A percentile compares a stretch with the other conserved stretches of the same genome.
phyloP scores from a whole-genome alignment of 148 eudicot species.

The Cornus kousa region DNA sequence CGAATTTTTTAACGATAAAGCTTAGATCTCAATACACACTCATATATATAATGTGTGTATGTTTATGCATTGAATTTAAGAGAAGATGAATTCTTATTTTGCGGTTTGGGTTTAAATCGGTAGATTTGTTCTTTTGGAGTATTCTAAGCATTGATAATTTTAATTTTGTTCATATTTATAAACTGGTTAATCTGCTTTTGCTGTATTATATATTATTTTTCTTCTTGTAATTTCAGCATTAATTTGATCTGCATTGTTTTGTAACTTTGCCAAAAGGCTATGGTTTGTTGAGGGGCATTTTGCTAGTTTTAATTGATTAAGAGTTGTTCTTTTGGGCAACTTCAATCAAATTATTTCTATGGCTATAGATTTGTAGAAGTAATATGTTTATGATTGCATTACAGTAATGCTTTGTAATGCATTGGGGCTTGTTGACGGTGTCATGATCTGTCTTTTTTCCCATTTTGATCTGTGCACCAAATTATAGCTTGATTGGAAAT shows the following conservation, averaged over 20 bases:
- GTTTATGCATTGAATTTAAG: neutral
- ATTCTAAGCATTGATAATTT: too few species aligned
- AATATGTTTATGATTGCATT: neutral
- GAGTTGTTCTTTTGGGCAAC: neutral
- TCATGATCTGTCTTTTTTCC: too few species aligned
- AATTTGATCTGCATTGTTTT: conserved; percentile 2
- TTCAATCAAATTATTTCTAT: neutral
- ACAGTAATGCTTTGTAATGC: neutral
- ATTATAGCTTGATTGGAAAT: neutral
- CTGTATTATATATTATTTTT: neutral
- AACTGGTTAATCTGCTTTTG: neutral
- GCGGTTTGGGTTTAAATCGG: neutral
- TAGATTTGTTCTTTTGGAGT: neutral
- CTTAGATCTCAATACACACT: conserved; percentile 5
- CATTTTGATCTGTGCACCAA: too few species aligned
- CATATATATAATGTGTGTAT: neutral
- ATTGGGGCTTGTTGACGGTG: too few species aligned
- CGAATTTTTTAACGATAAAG: neutral
- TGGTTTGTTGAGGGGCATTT: neutral
- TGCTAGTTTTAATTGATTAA: neutral
- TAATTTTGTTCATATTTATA: neutral
- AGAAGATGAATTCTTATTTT: too few species aligned
- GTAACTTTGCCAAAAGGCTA: neutral
- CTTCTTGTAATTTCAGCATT: neutral
- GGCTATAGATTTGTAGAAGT: neutral